Evolutionary conservation across 2,329 filamentous ascomycete genomes (phyloP).

Genomic region (Fusarium albosuccineum): DNA sequence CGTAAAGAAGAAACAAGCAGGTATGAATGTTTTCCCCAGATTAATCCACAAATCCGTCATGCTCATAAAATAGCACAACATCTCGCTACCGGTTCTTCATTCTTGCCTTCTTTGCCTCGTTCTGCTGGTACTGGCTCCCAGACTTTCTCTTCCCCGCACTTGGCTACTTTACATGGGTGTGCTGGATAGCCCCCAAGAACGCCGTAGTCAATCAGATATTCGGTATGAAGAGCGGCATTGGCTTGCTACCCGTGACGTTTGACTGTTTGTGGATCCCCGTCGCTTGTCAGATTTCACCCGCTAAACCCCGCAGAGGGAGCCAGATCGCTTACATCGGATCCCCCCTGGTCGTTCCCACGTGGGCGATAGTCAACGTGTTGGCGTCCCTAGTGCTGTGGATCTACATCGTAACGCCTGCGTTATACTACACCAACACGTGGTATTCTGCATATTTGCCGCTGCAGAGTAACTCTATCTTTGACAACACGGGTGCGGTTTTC

Average conservation of each 20-base stretch:
- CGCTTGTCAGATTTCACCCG: neutral
- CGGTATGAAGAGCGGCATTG: slow-evolving; percentile 60
- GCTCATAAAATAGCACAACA: slow-evolving; percentile 41
- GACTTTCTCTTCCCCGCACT: slow-evolving; percentile 61
- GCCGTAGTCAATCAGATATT: slow-evolving; percentile 61
- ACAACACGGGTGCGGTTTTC: slow-evolving; percentile 64
- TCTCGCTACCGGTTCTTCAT: slow-evolving; percentile 61
- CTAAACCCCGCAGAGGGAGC: slow-evolving; percentile 22
- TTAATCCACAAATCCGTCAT: neutral
- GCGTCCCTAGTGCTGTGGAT: slow-evolving; percentile 63
- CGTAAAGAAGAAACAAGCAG: slow-evolving; percentile 47
- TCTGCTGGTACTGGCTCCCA: slow-evolving; percentile 65
- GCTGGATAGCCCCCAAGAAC: slow-evolving; percentile 63
- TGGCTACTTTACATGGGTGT: slow-evolving; percentile 61
- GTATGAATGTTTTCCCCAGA: slow-evolving; percentile 5
- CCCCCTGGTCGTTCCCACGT: slow-evolving; percentile 56
- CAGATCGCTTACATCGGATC: slow-evolving; percentile 57
- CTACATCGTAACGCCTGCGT: slow-evolving; percentile 57
- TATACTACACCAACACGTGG: slow-evolving; percentile 65
- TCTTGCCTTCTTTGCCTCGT: slow-evolving; percentile 52
- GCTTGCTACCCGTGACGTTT: slow-evolving; percentile 57
- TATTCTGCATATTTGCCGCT: slow-evolving; percentile 66
- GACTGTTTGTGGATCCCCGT: slow-evolving; percentile 50
- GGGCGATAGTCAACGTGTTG: slow-evolving; percentile 63
- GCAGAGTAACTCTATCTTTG: slow-evolving; percentile 65